Conservation (phyloP, 805 yeast genomes). For the Candida boidinii region DNA sequence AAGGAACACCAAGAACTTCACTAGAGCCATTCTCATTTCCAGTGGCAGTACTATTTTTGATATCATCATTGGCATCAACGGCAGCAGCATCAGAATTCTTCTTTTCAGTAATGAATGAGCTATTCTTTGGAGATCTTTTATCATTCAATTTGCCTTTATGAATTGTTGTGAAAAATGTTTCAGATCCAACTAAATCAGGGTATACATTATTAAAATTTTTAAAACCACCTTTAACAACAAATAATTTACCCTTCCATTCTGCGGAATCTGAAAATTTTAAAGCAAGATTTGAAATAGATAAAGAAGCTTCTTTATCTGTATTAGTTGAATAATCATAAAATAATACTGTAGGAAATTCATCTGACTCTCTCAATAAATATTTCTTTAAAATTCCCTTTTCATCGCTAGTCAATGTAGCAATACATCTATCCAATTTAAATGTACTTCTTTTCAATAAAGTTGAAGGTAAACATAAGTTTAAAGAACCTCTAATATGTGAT, state of each 20-base stretch:
- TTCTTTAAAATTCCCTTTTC: constrained; percentile 37
- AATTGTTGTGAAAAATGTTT: constrained; percentile 13
- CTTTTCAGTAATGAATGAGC: no score
- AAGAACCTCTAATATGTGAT: constrained; percentile 48
- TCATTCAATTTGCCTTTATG: no score
- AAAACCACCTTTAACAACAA: constrained; percentile 34
- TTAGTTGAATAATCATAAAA: constrained; percentile 41
- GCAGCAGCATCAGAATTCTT: no score
- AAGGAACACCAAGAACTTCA: no score
- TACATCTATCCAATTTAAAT: constrained; percentile 55
- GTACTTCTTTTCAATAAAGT: constrained; percentile 72
- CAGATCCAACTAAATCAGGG: constrained; percentile 20
- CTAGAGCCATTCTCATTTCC: constrained; percentile 1
- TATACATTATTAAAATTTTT: constrained; percentile 23
- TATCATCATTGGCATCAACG: no score
- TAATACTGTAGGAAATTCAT: constrained; percentile 33
- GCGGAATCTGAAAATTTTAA: constrained; percentile 35
- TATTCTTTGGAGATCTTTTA: no score
- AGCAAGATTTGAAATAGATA: constrained; percentile 35
- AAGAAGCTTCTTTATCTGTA: constrained; percentile 23
- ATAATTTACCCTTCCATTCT: constrained; percentile 24
- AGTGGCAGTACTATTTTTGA: neutral
- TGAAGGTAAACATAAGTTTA: constrained; percentile 84
- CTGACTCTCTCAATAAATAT: constrained; percentile 21
- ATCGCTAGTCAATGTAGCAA: constrained; percentile 47